Evolutionary conservation across 139 green algal species (phyloP).

Genomic region (Micractinium conductrix): DNA sequence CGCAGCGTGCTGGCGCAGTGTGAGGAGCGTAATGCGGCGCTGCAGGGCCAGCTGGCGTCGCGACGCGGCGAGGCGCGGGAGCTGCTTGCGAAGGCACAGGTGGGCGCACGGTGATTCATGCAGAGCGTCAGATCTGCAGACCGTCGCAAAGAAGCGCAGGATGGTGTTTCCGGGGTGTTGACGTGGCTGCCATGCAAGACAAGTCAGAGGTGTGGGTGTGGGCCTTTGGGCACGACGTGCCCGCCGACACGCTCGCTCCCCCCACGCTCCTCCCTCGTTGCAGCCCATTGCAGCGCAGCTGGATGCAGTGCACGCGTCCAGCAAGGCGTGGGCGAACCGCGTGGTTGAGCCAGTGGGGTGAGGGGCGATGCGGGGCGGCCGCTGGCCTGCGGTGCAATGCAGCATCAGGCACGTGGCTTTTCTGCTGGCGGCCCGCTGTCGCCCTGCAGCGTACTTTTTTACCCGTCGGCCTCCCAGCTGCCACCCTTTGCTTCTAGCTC

Average conservation of each 20-base stretch:
- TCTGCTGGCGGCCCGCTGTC: neutral
- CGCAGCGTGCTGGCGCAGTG: slow-evolving; percentile 1
- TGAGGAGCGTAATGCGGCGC: neutral
- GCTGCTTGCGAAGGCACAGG: slow-evolving; percentile 25
- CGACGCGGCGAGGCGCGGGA: slow-evolving; percentile 6
- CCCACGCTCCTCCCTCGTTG: neutral
- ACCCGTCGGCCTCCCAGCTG: neutral
- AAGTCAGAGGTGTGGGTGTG: neutral
- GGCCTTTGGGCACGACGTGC: neutral
- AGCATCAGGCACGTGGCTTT: no score
- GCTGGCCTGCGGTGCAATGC: no score
- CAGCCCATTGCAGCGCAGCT: slow-evolving; percentile 20
- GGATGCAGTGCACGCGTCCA: slow-evolving; percentile 4
- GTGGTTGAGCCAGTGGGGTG: slow-evolving; percentile 27
- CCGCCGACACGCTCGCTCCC: neutral
- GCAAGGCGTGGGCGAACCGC: slow-evolving; percentile 33
- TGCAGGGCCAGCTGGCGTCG: slow-evolving; percentile 10
- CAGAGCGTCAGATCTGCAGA: no score
- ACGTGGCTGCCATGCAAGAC: neutral
- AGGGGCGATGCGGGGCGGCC: no score
- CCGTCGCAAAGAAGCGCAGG: no score
- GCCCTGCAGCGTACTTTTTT: neutral
- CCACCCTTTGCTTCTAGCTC: neutral
- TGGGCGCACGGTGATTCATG: neutral
- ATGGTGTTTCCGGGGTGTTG: neutral